phyloP scores from a whole-genome alignment of 2,329 filamentous ascomycete species.

The Nannizzia gypsea region DNA sequence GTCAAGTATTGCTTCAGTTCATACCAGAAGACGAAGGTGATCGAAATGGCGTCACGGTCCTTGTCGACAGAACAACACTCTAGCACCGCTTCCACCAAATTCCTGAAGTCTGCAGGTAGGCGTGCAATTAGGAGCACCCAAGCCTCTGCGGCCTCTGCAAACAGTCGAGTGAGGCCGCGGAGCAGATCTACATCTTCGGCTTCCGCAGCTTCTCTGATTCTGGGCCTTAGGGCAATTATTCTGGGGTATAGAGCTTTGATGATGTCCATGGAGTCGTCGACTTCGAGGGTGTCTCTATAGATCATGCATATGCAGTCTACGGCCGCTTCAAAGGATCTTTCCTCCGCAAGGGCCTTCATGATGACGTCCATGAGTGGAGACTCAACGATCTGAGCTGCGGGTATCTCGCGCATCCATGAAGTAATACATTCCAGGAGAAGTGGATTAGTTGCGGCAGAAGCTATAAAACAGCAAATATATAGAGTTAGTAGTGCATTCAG shows the following conservation, averaged over 20 bases:
- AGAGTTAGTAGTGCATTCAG: background rate
- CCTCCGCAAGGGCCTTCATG: constrained; percentile 58
- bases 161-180: constrained; percentile 79
- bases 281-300: constrained; percentile 81
- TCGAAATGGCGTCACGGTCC: constrained; percentile 80
- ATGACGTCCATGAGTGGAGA: constrained; percentile 75
- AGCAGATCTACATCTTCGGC: constrained; percentile 76
- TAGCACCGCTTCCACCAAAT: constrained; percentile 78
- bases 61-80: constrained; percentile 80
- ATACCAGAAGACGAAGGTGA: constrained; percentile 97
- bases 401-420: constrained; percentile 91
- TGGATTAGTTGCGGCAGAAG: constrained; percentile 68
- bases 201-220: constrained; percentile 61
- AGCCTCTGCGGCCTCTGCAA: constrained; percentile 83
- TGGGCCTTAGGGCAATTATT: constrained; percentile 62
- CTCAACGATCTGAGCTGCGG: constrained; percentile 67
- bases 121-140: constrained; percentile 90
- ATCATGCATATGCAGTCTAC: constrained; percentile 89
- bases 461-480: constrained; percentile 33
- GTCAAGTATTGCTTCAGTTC: constrained; percentile 95
- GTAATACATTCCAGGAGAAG: constrained; percentile 90
- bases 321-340: constrained; percentile 71
- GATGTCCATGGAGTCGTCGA: constrained; percentile 73
- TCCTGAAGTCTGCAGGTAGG: constrained; percentile 67
- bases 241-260: constrained; percentile 76